phyloP scores from a whole-genome alignment of 1,284 basidiomycete genomes.

The Fomes fomentarius region DNA sequence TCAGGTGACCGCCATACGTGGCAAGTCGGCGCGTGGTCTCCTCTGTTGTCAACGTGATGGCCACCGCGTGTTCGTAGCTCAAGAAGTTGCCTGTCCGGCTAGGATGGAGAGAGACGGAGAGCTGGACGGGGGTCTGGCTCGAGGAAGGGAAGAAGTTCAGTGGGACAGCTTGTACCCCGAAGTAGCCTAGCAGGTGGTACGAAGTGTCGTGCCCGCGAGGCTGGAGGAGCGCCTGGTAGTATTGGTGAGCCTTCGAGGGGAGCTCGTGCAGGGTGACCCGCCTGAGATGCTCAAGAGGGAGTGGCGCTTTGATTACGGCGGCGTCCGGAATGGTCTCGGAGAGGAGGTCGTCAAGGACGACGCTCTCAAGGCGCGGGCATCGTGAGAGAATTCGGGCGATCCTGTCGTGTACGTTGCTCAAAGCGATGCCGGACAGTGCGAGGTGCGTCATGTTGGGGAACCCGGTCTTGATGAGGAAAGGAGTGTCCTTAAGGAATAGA shows the following conservation, averaged over 20 bases:
- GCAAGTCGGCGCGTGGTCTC: constrained; percentile 2
- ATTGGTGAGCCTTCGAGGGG: not conserved
- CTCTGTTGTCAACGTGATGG: not conserved
- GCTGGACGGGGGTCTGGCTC: not conserved
- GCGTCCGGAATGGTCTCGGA: not conserved
- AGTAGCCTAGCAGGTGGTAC: not conserved
- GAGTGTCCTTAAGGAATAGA: not conserved
- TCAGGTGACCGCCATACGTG: too few species aligned
- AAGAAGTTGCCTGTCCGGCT: not conserved
- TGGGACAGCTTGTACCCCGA: not conserved
- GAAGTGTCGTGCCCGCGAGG: not conserved
- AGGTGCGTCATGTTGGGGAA: constrained; percentile 1
- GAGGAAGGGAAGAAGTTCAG: not conserved
- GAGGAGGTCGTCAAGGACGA: not conserved
- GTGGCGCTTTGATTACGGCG: not conserved
- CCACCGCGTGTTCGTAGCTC: not conserved
- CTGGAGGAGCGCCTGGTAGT: constrained; percentile 1
- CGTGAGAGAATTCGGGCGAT: not conserved
- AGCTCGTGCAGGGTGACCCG: constrained; percentile 1
- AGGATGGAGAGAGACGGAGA: constrained; percentile 1
- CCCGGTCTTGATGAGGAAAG: not conserved
- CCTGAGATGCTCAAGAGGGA: not conserved
- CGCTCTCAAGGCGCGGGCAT: not conserved
- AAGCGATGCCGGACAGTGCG: not conserved
- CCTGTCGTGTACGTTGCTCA: not conserved